Base-by-base conservation (phyloP, 2,329 filamentous ascomycete genomes). In the Orbilia blumenaviensis region DNA sequence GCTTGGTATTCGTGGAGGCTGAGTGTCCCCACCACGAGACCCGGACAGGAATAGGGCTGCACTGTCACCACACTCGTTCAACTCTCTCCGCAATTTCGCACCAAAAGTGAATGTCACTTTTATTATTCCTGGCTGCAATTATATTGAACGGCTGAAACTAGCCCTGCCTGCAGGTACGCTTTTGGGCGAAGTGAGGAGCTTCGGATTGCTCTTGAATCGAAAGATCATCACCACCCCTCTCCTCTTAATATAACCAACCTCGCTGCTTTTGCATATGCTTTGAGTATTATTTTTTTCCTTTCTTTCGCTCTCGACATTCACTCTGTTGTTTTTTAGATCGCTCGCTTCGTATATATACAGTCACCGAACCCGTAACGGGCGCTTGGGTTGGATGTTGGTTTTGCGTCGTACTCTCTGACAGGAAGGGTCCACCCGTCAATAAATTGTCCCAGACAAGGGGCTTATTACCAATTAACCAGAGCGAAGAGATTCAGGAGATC, bases 1-100 rank as follows among this genome's bases (percentile, higher is more conserved):
- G 64, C 72, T 68, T 69, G 52, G 64, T 58, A 66, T 76, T 42
- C 48, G 66, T 58, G 72, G 72, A 68, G 72, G 72, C 72, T 76
- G 72, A 76, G 72, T 54, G 56, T 32, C 50, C 41, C 41, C 29
- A 48, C 56, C 56, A 64, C 58, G 54, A 61, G 38, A 66, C 60
- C 50, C 42, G 38, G 62, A 60, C 66, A 74, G 62, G 62, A 74
- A 74, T 74, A 74, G 56, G 71, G 71, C 61, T 67, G 71, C 67
- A 66, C 58, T 52, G 52, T 60, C 68, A 66, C 60, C 61, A 72
- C 58, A 58, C 48, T 58, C 44, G 23, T 60, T 54, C 52, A 44
- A 50, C 42, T 42, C 56, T 64, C 72, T 76, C 72, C 58, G 48
- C 72, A 76, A 64, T 66, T 66, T 67, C 46, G 48, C 42, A 54